These are phyloP conservation scores for Nakazawaea pomicola DNA, from an alignment of 805 yeast genomes.

Conservation along the genomic window DNA sequence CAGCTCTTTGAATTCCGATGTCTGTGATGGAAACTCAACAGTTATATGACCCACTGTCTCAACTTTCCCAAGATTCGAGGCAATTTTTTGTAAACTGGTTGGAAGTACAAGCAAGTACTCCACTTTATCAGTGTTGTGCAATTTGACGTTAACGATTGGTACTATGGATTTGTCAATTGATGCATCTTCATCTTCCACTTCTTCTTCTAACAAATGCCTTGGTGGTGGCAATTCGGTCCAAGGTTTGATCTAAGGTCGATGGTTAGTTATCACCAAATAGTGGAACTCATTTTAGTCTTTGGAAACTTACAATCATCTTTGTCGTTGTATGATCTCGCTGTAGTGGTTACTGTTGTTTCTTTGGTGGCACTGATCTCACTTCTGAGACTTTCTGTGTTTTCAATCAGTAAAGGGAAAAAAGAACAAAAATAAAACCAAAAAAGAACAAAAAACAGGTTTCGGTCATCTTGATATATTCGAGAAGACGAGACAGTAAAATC, in stretches of 20 bases:
- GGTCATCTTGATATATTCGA: no score
- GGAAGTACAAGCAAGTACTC: slow-evolving; percentile 29
- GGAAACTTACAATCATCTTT: slow-evolving; percentile 13
- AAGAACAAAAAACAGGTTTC: not conserved
- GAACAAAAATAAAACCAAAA: not conserved
- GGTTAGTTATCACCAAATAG: not conserved
- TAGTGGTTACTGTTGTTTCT: no score
- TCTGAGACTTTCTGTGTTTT: not conserved
- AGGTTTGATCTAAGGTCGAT: slow-evolving; percentile 36
- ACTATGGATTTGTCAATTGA: slow-evolving; percentile 16
- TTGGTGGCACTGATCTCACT: not conserved
- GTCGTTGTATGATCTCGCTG: not conserved
- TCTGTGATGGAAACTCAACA: slow-evolving; percentile 15
- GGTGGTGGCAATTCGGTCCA: slow-evolving; percentile 41
- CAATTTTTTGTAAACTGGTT: slow-evolving; percentile 19
- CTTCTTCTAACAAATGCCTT: slow-evolving; percentile 39
- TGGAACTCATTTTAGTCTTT: not conserved
- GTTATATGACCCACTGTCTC: slow-evolving; percentile 9
- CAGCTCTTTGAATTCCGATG: slow-evolving; percentile 15
- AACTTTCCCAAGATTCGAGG: slow-evolving; percentile 17
- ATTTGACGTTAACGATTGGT: slow-evolving; percentile 25
- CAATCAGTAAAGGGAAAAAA: not conserved
- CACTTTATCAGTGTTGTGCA: slow-evolving; percentile 13
- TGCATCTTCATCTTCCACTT: slow-evolving; percentile 19
- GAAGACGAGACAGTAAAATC: no score